Base-by-base conservation (phyloP, 2,329 filamentous ascomycete genomes). In the Ascochyta rabiei region DNA sequence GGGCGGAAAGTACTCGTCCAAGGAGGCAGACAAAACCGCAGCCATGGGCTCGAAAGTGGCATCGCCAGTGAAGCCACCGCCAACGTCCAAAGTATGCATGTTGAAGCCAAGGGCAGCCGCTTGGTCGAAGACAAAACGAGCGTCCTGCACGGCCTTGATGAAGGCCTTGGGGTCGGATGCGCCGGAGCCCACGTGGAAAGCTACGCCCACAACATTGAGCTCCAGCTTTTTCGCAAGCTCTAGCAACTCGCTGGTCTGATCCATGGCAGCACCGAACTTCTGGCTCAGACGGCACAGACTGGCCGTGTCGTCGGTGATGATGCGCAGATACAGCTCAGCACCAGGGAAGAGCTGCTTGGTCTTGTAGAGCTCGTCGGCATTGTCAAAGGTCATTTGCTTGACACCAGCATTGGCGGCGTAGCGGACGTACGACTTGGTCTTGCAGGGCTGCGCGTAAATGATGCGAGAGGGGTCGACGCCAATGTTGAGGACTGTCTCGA, bases 381-480 rank as follows among this genome's bases (percentile, higher is more conserved):
- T 99, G 84, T 99, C 95, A 74, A 99, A 98, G 2, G 95, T 99
- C 93, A 99, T 98, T 82, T 96, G 91, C 80, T 90, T 93, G 74
- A 99, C 95, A 65, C 89, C 89, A 64, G 88, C 82, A 73, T 86
- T 84, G 71, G 89, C 87, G 62, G 96, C 95, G 72, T 93, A 96
- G 72, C 93, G 91, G 60, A 99, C 84, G 77, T 97, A 98, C 42
- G 93, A 97, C 81, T 95, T 96, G 70, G 95, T 99, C 87, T 99
- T 99, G 89, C 95, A 98, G 51, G 95, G 95, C 80, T 99, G 95
- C 44, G 95, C 95, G 74, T 98, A 99, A 79, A 99, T 97, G 82
- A 99, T 96, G 76, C 93, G 92, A 63, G 87, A 86, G 12, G 95
- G 90, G 72, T 90, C 88, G 64, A 96, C 84, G 67, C 92, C 93